Conservation (phyloP, 2,329 filamentous ascomycete species). For the Xylaria sp. region DNA sequence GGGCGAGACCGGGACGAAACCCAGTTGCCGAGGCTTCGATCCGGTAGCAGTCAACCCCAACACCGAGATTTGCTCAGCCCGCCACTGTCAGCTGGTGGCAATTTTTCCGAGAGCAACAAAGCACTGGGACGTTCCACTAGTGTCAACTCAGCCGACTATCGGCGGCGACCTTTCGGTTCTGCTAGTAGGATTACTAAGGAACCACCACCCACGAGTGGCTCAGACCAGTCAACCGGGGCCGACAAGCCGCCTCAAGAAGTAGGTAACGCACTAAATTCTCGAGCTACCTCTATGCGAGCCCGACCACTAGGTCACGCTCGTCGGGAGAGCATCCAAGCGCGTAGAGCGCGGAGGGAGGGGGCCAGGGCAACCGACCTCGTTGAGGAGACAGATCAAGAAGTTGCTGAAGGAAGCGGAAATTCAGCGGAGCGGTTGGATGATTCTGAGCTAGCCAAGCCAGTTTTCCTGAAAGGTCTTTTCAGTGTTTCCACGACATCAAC, state of each 20-base stretch:
- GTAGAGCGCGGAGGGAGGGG: constrained; percentile 79
- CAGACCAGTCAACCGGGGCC: constrained; percentile 75
- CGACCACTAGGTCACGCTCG: constrained; percentile 91
- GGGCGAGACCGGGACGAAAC: constrained; percentile 63
- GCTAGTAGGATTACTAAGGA: constrained; percentile 66
- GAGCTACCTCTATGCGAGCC: constrained; percentile 75
- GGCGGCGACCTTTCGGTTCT: constrained; percentile 66
- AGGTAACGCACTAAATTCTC: constrained; percentile 63
- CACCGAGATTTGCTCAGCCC: constrained; percentile 83
- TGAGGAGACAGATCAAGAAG: constrained; percentile 89
- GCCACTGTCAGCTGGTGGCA: constrained; percentile 69
- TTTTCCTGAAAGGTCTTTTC: constrained; percentile 95
- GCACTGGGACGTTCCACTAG: constrained; percentile 87
- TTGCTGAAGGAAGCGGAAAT: constrained; percentile 69
- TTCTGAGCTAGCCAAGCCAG: constrained; percentile 88
- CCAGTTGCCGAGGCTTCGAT: constrained; percentile 60
- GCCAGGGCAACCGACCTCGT: constrained; percentile 80
- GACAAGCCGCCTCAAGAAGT: constrained; percentile 63
- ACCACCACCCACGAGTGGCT: constrained; percentile 79
- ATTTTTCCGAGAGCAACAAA: constrained; percentile 69
- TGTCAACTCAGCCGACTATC: constrained; percentile 87
- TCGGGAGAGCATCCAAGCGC: constrained; percentile 90
- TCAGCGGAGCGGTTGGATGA: constrained; percentile 72
- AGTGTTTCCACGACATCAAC: constrained; percentile 97
- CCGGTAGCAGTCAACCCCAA: constrained; percentile 74